Evolutionary conservation across 139 green algal species (phyloP), one percentile per base, ranked within the genome.

Genomic region (Chlamydomonas asymmetrica): DNA sequence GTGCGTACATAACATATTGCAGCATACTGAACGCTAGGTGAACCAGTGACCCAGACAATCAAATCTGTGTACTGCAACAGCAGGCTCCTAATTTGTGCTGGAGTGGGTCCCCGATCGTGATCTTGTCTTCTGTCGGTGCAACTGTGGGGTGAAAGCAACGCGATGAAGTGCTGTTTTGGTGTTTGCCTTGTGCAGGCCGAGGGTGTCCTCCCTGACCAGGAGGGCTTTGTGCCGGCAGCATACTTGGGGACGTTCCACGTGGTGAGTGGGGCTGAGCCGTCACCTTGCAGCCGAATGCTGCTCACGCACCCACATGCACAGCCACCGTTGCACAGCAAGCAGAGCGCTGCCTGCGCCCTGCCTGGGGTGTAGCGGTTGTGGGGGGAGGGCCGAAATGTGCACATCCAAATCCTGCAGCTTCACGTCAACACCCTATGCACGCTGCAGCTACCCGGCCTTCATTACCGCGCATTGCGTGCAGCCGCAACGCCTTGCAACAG

Each of bases 181-280:
- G 45, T 16, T 52, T 52, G 45, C 45, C 45, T 52, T 10, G 45
- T 16, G 45, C 18, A 16, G 13, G 13, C 45, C 45, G 45, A 16
- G 13, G 45, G 1, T 74, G 79, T 91, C 37, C 73, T 91, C 67
- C 82, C 84, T 4, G 84, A 66, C 40, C 74, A 78, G 54, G 76
- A 89, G 71, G 62, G 78, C 29, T 93, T 93, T 75, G 79, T 88
- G 7, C 75, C 88, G 0, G 77, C 80, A 41, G 45, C 77, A 0
- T 93, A 88, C 66, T 74, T 93, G 39, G 82, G 66, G 3, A 77
- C 72, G 25, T 77, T 91, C 27, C 88, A 93, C 52, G 40, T 61
- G 63, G 85, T 86, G 57, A 43, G 76, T 64, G 48, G 48, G n/a
- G 32, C 6, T 35, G 4, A 25, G 40, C 34, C 34, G 23, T 5